Evolutionary conservation across 208 protist genomes (phyloP).

Genomic region (Acanthamoeba healyi): DNA sequence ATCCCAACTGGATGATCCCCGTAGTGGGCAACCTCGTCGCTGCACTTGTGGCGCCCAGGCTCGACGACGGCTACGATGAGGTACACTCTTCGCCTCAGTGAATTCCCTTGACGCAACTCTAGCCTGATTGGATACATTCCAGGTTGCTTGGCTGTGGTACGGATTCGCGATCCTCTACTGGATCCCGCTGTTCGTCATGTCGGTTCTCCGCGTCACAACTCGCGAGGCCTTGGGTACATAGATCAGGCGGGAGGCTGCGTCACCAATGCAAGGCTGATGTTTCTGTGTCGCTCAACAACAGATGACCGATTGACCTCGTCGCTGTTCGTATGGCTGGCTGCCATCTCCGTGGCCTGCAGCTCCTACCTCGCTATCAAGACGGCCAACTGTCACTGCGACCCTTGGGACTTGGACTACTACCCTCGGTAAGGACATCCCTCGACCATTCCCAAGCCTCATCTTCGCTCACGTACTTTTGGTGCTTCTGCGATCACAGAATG

Average conservation of each 20-base stretch:
- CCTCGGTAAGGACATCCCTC: neutral
- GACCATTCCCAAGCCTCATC: neutral
- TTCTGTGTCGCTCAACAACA: neutral
- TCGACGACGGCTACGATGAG: slow-evolving; percentile 56
- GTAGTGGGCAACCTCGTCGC: slow-evolving; percentile 51
- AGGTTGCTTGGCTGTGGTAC: slow-evolving; percentile 64
- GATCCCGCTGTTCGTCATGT: slow-evolving; percentile 45
- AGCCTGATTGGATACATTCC: neutral
- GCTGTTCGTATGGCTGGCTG: slow-evolving; percentile 49
- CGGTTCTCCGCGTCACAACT: neutral
- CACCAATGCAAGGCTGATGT: too few species aligned
- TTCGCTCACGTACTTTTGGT: neutral
- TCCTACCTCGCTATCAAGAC: neutral
- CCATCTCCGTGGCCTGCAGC: slow-evolving; percentile 36
- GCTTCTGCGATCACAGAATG: neutral
- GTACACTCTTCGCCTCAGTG: neutral
- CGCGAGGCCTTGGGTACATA: slow-evolving; percentile 18
- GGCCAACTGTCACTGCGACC: slow-evolving; percentile 26
- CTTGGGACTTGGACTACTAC: slow-evolving; percentile 23
- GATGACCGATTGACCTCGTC: slow-evolving; percentile 47
- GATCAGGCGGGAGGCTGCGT: too few species aligned
- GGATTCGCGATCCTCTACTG: slow-evolving; percentile 42
- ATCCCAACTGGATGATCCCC: slow-evolving; percentile 63
- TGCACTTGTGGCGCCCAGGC: neutral
- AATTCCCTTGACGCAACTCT: neutral